Conservation (phyloP, 1,284 basidiomycete species). For the Grifola frondosa region DNA sequence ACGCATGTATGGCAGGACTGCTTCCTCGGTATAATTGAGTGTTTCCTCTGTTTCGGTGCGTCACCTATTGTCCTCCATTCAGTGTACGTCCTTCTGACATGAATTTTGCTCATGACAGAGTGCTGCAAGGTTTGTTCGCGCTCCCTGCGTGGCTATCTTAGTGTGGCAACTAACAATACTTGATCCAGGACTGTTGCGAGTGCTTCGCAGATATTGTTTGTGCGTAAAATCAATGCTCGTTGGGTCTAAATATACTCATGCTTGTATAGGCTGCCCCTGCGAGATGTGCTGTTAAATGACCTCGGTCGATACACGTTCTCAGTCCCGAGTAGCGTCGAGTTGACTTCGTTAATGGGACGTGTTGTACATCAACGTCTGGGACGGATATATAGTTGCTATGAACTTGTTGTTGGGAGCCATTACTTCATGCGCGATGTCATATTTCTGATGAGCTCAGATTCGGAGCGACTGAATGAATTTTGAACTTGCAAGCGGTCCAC, state of each 20-base stretch:
- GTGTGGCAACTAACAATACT: conserved; percentile 3
- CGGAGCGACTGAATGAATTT: too few species aligned
- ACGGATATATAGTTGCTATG: too few species aligned
- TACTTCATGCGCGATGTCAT: too few species aligned
- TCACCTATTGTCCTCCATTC: conserved; percentile 8
- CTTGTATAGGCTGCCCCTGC: conserved; percentile 40
- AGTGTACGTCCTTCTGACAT: not conserved
- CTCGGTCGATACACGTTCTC: not conserved
- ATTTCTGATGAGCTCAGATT: too few species aligned
- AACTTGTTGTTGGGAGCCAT: too few species aligned
- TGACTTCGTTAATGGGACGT: too few species aligned
- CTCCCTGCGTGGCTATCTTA: not conserved
- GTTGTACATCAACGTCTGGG: too few species aligned
- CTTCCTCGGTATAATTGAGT: conserved; percentile 55
- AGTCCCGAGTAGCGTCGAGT: too few species aligned
- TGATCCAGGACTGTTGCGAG: conserved; percentile 40
- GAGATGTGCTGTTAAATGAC: conserved; percentile 40
- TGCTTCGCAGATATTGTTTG: conserved; percentile 44
- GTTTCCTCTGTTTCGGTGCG: conserved; percentile 66
- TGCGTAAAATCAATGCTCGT: too few species aligned
- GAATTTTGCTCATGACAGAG: conserved; percentile 26
- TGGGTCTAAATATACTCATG: not conserved
- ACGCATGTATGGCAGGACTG: conserved; percentile 46
- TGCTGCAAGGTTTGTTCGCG: conserved; percentile 36
- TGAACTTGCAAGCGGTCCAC: too few species aligned